phyloP scores from a whole-genome alignment of 2,329 filamentous ascomycete genomes.

The Fusarium sp. region DNA sequence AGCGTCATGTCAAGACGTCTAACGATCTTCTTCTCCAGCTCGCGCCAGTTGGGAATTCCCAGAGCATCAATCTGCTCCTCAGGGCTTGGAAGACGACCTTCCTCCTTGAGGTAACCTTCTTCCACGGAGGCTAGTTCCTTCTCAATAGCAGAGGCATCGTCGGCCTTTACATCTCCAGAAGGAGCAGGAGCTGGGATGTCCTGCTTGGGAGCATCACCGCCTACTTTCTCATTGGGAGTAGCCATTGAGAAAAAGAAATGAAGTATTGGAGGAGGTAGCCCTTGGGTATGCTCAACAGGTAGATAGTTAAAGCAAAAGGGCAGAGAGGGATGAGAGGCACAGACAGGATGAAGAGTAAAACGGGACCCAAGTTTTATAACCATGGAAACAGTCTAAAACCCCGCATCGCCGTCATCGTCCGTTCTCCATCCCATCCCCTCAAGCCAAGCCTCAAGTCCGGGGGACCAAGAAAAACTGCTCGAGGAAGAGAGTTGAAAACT shows the following conservation, averaged over 20 bases:
- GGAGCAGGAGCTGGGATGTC: neutral
- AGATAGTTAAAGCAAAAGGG: neutral
- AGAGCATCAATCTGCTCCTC: slow-evolving; percentile 24
- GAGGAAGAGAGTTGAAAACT: neutral
- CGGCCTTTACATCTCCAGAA: neutral
- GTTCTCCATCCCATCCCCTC: neutral
- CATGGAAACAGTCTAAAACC: neutral
- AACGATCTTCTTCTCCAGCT: slow-evolving; percentile 24
- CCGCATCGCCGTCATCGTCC: neutral
- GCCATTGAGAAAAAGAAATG: neutral
- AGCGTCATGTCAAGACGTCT: slow-evolving; percentile 20
- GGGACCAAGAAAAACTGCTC: neutral
- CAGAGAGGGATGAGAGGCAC: neutral
- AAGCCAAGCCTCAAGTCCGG: slow-evolving; percentile 2
- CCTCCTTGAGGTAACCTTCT: slow-evolving; percentile 10
- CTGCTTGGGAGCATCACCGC: neutral
- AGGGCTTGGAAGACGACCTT: slow-evolving; percentile 8
- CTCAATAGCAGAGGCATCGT: neutral
- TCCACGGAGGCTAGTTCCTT: slow-evolving; percentile 14
- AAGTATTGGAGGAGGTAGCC: neutral
- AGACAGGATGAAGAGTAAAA: neutral
- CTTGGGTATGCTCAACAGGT: neutral
- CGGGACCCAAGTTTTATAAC: slow-evolving; percentile 2
- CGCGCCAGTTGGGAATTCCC: slow-evolving; percentile 12
- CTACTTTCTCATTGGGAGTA: neutral